Conservation (phyloP, 208 protist species). For the Leishmania major region DNA sequence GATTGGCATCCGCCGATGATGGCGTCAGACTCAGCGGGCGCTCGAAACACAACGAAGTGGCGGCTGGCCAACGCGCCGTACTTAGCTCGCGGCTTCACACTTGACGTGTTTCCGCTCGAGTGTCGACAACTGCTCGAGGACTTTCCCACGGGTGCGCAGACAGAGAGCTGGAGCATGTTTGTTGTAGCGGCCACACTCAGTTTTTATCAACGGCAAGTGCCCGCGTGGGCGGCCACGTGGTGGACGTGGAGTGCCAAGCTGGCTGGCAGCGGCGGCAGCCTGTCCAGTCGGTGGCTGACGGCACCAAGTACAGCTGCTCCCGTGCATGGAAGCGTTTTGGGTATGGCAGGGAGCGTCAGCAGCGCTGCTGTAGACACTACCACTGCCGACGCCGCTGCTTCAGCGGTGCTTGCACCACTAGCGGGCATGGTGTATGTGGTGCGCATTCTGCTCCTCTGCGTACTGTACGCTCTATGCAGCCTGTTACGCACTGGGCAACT, state of each 20-base stretch:
- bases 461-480: not conserved
- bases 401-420: not conserved
- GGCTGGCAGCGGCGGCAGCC: not conserved
- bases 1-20: not conserved
- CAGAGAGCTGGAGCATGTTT: conserved; percentile 2
- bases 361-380: not conserved
- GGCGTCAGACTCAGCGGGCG: not conserved
- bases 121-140: conserved; percentile 5
- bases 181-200: conserved; percentile 5
- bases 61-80: not conserved
- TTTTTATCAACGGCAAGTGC: not conserved
- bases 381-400: not conserved
- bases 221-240: not conserved
- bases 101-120: not conserved
- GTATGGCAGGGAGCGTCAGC: too few species aligned
- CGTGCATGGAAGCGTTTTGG: not conserved
- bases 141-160: not conserved
- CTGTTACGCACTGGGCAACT: not conserved
- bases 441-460: not conserved
- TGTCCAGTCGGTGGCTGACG: not conserved
- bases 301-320: not conserved
- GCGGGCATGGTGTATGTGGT: not conserved
- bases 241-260: not conserved
- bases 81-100: not conserved
- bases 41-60: not conserved